These are phyloP conservation scores for Mucuna pruriens DNA, from an alignment of 306 rosid species.

Conservation along the genomic window DNA sequence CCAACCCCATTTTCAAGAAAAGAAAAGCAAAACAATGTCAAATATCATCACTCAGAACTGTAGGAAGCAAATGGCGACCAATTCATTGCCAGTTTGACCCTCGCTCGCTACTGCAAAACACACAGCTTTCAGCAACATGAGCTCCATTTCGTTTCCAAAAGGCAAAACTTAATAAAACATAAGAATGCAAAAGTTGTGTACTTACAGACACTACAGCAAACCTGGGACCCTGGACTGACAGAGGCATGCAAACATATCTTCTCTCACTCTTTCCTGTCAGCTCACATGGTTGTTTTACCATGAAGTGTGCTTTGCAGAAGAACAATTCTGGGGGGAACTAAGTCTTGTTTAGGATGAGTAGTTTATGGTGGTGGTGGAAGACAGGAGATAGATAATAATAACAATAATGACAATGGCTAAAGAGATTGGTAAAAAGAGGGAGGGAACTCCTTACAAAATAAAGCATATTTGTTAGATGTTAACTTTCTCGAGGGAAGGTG, in stretches of 20 bases:
- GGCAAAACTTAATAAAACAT: constrained; percentile 23
- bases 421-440: constrained; percentile 64
- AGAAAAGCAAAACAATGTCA: constrained; percentile 11
- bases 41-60: neutral
- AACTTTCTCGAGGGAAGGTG: constrained; percentile 55
- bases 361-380: constrained; percentile 52
- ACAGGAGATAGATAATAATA: constrained; percentile 62
- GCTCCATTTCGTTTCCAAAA: constrained; percentile 17
- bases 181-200: constrained; percentile 30
- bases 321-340: constrained; percentile 33
- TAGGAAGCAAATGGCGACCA: constrained; percentile 34
- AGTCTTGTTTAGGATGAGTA: constrained; percentile 30
- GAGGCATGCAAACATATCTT: constrained; percentile 20
- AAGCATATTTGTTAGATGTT: constrained; percentile 61
- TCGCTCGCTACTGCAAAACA: constrained; percentile 1
- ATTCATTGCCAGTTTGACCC: neutral
- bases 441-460: constrained; percentile 89
- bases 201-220: constrained; percentile 42
- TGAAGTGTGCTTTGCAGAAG: constrained; percentile 40
- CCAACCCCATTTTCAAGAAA: neutral
- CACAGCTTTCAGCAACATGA: constrained; percentile 17
- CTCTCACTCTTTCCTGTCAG: neutral
- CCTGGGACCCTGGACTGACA: constrained; percentile 41
- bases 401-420: constrained; percentile 69
- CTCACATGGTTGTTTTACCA: constrained; percentile 22